phyloP scores from a whole-genome alignment of 2,329 filamentous ascomycete genomes.

The Drechslerella dactyloides region DNA sequence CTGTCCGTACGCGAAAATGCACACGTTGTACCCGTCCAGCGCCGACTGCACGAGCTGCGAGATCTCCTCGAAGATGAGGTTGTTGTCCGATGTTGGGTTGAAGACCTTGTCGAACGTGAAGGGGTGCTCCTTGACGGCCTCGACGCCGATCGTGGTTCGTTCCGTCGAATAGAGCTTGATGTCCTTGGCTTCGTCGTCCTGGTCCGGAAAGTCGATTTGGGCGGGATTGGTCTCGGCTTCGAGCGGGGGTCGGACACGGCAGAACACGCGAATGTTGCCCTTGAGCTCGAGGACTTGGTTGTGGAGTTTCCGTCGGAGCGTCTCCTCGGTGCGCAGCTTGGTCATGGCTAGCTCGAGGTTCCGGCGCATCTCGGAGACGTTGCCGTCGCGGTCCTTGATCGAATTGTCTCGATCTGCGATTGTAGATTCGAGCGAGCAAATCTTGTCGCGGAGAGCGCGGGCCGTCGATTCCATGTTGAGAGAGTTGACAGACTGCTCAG shows the following conservation, averaged over 20 bases:
- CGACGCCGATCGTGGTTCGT: slow-evolving; percentile 76
- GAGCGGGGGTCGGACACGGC: slow-evolving; percentile 81
- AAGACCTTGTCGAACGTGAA: slow-evolving; percentile 97
- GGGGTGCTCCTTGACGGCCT: slow-evolving; percentile 77
- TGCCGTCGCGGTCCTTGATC: slow-evolving; percentile 79
- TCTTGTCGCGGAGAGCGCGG: slow-evolving; percentile 77
- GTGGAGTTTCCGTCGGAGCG: slow-evolving; percentile 85
- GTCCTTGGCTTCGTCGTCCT: slow-evolving; percentile 81
- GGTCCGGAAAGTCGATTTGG: slow-evolving; percentile 78
- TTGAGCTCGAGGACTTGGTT: slow-evolving; percentile 98
- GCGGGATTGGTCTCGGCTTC: slow-evolving; percentile 69
- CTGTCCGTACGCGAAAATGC: slow-evolving; percentile 98
- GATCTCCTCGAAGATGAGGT: slow-evolving; percentile 92
- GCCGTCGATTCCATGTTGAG: slow-evolving; percentile 75
- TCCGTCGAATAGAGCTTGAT: slow-evolving; percentile 85
- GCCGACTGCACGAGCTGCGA: slow-evolving; percentile 96
- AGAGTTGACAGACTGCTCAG: slow-evolving; percentile 68
- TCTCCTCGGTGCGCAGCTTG: slow-evolving; percentile 90
- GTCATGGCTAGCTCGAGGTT: slow-evolving; percentile 73
- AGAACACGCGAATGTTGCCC: slow-evolving; percentile 98
- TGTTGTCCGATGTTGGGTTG: slow-evolving; percentile 75
- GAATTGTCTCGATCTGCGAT: slow-evolving; percentile 86
- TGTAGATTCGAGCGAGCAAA: slow-evolving; percentile 87
- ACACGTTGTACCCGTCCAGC: slow-evolving; percentile 96
- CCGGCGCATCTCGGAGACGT: slow-evolving; percentile 77